Conservation (phyloP, 257 asterid genomes). For the Cruciata laevipes region DNA sequence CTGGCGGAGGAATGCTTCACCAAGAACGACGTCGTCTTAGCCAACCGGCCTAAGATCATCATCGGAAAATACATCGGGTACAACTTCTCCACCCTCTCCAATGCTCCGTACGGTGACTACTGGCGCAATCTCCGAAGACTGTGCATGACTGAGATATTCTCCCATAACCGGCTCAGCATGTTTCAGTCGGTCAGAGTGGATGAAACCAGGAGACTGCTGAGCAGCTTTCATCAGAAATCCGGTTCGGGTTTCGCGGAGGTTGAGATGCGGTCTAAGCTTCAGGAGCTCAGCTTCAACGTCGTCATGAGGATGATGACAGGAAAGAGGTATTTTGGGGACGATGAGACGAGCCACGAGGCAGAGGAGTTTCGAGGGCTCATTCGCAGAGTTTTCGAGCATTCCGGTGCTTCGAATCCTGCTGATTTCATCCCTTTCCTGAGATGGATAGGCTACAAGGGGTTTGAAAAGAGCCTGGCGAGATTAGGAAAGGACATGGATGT, state of each 20-base stretch:
- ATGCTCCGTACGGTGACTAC: background rate
- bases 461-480: background rate
- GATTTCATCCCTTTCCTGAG: slow-evolving; percentile 5
- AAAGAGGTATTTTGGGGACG: slow-evolving; percentile 1
- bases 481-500: background rate
- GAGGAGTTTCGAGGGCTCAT: slow-evolving; percentile 2
- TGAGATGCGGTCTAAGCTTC: background rate
- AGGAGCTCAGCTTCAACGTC: background rate
- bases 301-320: slow-evolving; percentile 3
- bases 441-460: slow-evolving; percentile 8
- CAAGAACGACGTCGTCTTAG: slow-evolving; percentile 11
- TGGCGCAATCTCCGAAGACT: background rate
- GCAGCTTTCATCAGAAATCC: background rate
- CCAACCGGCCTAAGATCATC: slow-evolving; percentile 11
- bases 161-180: slow-evolving; percentile 4
- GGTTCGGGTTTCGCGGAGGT: background rate
- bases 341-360: background rate
- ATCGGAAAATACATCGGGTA: slow-evolving; percentile 9
- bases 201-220: slow-evolving; percentile 4
- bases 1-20: slow-evolving; percentile 6
- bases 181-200: slow-evolving; percentile 6
- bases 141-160: slow-evolving; percentile 1
- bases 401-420: background rate
- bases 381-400: background rate
- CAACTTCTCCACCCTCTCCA: background rate